Evolutionary conservation across 306 rosid species (phyloP), one percentile per base, ranked within the genome.

Genomic region (Trifolium pratense): DNA sequence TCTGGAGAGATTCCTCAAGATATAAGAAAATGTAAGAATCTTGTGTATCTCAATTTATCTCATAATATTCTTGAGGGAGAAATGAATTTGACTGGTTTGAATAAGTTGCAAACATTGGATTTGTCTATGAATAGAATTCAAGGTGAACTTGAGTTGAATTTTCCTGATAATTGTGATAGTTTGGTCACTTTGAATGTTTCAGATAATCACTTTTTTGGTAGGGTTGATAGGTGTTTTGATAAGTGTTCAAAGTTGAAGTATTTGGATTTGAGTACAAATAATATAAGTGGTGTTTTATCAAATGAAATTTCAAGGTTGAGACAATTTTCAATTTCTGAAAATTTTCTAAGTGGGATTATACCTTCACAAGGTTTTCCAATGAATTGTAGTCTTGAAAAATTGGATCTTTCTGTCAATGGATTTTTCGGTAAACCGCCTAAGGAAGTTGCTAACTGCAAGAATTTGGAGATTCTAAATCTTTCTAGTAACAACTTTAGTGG

Each of bases 241-340:
- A 77, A 61, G 15, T 93, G 98, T 71, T 29, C 11, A 67, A 88
- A 69, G 13, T 69, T 93, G 89, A 75, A 79, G 88, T 48, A 75
- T 76, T 76, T 93, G 83, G 98, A 93, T 85, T 84, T 93, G 82
- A 87, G 97, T 78, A 29, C 86, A 10, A 93, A 93, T 73, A 25
- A 63, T 7, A 75, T 93, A 0, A 74, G 39, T 72, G 98, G 96
- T 31, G 73, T 60, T 0, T 49, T 93, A 3, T 89, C 94, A 97
- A 60, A 6, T 71, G 96, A 89, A 3, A 82, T 91, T 85, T 57
- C 74, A 3, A 85, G 89, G 82, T 82, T 90, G 31, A 80, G 31
- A 45, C 52, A 68, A 63, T 91, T 93, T 69, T 87, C 92, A 15
- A 74, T 75, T 16, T 88, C 98, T 3, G 97, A 89, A 69, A 93